Evolutionary conservation across 331 rosid genomes (phyloP), one percentile per base, ranked within the genome.

Genomic region (Spiraea crenata): DNA sequence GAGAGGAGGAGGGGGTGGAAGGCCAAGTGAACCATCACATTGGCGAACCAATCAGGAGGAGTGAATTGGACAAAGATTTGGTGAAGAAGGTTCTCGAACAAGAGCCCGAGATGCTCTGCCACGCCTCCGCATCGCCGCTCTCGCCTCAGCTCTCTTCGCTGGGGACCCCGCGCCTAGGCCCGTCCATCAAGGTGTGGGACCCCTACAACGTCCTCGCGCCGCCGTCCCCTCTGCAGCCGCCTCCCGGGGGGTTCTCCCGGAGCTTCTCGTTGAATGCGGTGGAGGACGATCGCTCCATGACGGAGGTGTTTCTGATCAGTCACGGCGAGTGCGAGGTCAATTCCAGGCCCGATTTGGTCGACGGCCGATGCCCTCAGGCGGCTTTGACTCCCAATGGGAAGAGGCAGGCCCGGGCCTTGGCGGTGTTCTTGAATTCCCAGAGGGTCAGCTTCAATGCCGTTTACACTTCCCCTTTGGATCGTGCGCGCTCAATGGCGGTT

Each of bases 81-180:
- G 79, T 85, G 34, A 95, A 91, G 83, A 95, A 89, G 84, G 86
- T 95, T 80, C 84, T 89, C 3, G 91, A 95, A 61, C 99, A 95
- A 80, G 99, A 95, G 59, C 99, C 99, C 6, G 99, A 95, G 89
- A 86, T 91, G 91, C 82, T 95, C 4, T 89, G 91, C 74, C 90
- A 95, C 82, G 88, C 97, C 10, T 87, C 97, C 0, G 95, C 97
- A 0, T 95, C 97, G 25, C 99, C 99, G 40, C 86, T 95, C 5
- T 95, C 99, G 3, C 99, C 99, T 47, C 99, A 95, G 88, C 93
- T 87, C 6, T 95, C 99, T 3, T 85, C 97, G 0, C 71, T 95
- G 13, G 99, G 99, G 2, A 95, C 99, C 42, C 99, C 99, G 50
- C 87, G 99, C 0, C 83, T 90, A 4, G 96, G 97, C 0, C 99